Base-by-base conservation (phyloP, 176 grass and related monocot species). In the Pontederia paniculata region DNA sequence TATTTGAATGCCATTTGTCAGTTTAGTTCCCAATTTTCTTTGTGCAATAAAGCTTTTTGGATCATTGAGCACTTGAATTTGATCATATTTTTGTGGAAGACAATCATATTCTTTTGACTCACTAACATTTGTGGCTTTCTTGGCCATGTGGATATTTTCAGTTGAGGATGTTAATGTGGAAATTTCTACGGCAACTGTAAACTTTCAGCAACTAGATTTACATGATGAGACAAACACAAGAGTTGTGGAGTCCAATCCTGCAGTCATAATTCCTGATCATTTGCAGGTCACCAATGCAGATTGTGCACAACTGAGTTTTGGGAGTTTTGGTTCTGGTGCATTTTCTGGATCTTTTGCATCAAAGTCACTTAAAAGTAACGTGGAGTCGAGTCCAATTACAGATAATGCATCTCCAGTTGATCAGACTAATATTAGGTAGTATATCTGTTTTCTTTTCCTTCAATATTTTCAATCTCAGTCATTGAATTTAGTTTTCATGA, bases 221-320 rank as follows among this genome's bases (percentile, higher is more conserved):
- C 75, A 93, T 20, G 72, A 78, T 10, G 83, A 91, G 46, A 88
- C 23, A 65, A 19, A 66, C 31, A 71, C 70, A 48, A 71, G 71
- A 47, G 37, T 69, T 72, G 50, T 65, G 4, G 83, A 93, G 57
- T 74, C 89, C 61, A 88, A 77, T 53, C 87, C 94, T 75, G 94
- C 94, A 63, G 94, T 98, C 62, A 98, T 98, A 68, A 98, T 98
- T 67, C 94, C 94, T 17, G 74, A 98, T 66, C 87, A 98, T 84
- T 74, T 98, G 45, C 87, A 88, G 80, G 78, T 98, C 62, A 79
- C 80, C 56, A 88, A 88, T 64, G 72, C 78, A 43, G 87, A 88
- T 11, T 93, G 94, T 67, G 87, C 68, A 4, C 76, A 78, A 77
- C 75, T 93, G 69, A 93, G 94, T 77, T 98, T 98, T 64, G 94